Conservation (phyloP, 176 grass and related monocot genomes). For the Carex pumila region DNA sequence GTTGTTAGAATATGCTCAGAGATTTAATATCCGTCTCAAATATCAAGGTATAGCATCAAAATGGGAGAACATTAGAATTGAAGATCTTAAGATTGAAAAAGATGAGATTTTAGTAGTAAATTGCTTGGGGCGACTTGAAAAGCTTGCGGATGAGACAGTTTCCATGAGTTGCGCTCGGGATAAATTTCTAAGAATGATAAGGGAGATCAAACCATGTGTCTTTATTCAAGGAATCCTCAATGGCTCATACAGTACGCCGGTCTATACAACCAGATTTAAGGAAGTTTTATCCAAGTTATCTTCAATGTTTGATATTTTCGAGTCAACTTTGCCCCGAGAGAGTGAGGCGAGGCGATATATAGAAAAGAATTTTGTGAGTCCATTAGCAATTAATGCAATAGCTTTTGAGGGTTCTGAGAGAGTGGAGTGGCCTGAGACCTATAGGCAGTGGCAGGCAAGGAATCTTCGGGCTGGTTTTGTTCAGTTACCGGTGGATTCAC, state of each 20-base stretch:
- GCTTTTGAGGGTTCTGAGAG: background rate
- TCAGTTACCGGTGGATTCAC: background rate
- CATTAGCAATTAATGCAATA: background rate
- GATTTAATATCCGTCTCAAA: no score
- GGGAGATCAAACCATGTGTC: conserved; percentile 29
- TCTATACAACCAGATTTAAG: conserved; percentile 31
- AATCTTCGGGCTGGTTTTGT: background rate
- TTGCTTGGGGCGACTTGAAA: no score
- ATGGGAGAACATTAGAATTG: no score
- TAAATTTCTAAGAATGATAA: conserved; percentile 25
- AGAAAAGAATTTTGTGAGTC: background rate
- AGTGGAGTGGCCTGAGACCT: background rate
- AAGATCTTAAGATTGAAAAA: no score
- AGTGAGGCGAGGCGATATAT: background rate
- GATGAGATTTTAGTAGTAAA: no score
- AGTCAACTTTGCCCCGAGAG: background rate
- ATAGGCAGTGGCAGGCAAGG: background rate
- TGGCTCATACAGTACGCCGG: conserved; percentile 21
- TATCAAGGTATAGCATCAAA: no score
- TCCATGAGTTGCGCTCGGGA: conserved; percentile 18
- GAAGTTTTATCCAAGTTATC: conserved; percentile 33
- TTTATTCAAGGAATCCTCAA: conserved; percentile 34
- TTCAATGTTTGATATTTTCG: background rate
- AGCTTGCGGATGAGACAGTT: background rate
- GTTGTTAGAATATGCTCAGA: no score